Conservation (phyloP, 2,329 filamentous ascomycete species). For the Colletotrichum chlorophyti region DNA sequence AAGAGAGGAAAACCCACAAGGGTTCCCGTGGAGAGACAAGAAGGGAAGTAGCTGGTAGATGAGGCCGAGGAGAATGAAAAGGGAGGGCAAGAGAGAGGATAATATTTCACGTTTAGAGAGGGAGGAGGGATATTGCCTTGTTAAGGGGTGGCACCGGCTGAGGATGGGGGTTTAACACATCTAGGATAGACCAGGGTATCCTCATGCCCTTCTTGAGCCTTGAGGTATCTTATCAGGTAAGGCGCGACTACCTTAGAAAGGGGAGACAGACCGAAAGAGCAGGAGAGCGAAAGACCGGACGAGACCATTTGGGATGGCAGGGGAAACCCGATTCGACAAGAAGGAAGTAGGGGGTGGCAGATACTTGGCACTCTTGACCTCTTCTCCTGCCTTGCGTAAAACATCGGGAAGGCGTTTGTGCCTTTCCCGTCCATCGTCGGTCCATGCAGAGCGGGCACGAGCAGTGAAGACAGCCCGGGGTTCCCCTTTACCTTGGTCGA, state of each 20-base stretch:
- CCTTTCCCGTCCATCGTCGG: no score
- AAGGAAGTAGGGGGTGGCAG: background rate
- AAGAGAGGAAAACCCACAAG: conserved; percentile 6
- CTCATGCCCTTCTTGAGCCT: no score
- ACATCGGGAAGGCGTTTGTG: background rate
- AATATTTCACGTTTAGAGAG: background rate
- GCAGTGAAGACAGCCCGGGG: background rate
- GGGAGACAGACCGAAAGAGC: background rate
- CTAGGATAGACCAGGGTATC: no score
- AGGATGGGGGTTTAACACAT: no score
- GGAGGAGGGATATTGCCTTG: conserved; percentile 14
- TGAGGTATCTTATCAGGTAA: no score
- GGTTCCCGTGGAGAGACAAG: background rate
- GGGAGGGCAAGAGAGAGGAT: conserved; percentile 1
- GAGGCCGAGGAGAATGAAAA: conserved; percentile 8
- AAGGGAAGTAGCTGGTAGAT: conserved; percentile 17
- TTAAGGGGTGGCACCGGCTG: no score
- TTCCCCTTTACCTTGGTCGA: background rate
- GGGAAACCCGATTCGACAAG: conserved; percentile 12
- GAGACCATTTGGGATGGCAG: conserved; percentile 10
- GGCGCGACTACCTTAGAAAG: background rate
- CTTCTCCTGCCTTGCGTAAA: background rate
- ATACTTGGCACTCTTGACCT: no score
- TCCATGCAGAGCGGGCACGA: background rate
- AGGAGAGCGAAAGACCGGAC: background rate